Evolutionary conservation across 192 early-diverging fungal genomes (phyloP).

Genomic region (Backusella circina): DNA sequence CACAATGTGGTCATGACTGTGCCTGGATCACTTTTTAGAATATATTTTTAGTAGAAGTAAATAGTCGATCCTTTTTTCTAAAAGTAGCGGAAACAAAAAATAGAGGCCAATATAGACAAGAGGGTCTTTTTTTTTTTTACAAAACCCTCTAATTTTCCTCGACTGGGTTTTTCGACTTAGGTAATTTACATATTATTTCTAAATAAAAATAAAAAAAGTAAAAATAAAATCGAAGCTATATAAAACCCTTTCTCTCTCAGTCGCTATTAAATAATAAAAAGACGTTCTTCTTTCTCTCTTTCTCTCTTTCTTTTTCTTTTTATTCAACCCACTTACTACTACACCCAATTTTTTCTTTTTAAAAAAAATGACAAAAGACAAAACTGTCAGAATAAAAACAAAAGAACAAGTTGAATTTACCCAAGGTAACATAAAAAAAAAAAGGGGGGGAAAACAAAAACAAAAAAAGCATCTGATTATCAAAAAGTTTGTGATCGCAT

Average conservation of each 20-base stretch:
- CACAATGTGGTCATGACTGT: not conserved
- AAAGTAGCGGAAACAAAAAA: not conserved
- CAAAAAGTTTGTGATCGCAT: not conserved
- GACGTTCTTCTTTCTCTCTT: not conserved
- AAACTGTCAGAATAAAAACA: constrained; percentile 10
- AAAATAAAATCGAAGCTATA: not conserved
- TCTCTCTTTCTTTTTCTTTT: not conserved
- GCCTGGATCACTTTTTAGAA: not conserved
- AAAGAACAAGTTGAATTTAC: constrained; percentile 5
- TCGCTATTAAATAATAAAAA: not conserved
- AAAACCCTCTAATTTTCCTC: not conserved
- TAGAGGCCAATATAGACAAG: not conserved
- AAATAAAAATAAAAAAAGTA: not conserved
- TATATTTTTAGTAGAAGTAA: not conserved
- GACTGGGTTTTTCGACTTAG: not conserved
- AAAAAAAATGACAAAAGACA: constrained; percentile 10
- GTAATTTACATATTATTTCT: not conserved
- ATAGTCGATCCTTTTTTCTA: not conserved
- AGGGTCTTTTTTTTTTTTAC: not conserved
- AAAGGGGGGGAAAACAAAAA: not conserved
- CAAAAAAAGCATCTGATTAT: not conserved
- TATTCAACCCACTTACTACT: too few species aligned
- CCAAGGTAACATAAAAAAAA: not conserved
- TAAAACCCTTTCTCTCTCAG: not conserved
- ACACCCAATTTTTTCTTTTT: not conserved